Percentiles rank a stretch among this genome's conserved stretches.
phyloP scores from a whole-genome alignment of 306 rosid genomes.

The Astragalus glycyphyllos region DNA sequence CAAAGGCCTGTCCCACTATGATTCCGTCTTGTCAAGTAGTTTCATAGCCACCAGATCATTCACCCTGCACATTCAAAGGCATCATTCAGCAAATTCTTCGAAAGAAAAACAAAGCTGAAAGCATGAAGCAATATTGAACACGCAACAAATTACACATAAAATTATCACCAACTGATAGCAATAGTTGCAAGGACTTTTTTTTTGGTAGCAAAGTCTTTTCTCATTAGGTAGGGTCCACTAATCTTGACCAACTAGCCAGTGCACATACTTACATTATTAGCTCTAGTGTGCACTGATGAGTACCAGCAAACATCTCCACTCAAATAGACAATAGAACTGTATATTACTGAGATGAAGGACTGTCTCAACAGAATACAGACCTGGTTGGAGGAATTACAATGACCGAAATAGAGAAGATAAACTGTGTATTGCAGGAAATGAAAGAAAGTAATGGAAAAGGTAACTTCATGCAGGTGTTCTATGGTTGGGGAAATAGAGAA shows the following conservation, averaged over 20 bases:
- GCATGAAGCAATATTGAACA: neutral
- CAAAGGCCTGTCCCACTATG: constrained; percentile 93
- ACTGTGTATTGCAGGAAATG: too few species aligned
- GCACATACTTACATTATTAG: constrained; percentile 49
- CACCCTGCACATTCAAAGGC: constrained; percentile 62
- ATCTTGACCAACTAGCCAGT: neutral
- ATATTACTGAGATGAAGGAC: too few species aligned
- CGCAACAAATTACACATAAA: neutral
- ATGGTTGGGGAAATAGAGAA: too few species aligned
- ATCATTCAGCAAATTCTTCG: neutral
- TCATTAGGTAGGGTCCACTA: too few species aligned
- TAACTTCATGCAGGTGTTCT: too few species aligned
- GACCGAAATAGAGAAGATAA: too few species aligned
- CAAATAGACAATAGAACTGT: too few species aligned
- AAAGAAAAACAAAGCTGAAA: neutral
- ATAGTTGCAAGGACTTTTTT: neutral
- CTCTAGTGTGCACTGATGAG: constrained; percentile 95
- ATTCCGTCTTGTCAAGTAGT: constrained; percentile 94
- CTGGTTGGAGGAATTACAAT: too few species aligned
- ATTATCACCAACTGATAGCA: neutral
- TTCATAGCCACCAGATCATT: constrained; percentile 90
- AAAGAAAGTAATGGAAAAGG: too few species aligned
- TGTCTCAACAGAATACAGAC: too few species aligned
- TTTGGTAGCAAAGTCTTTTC: too few species aligned
- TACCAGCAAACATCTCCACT: too few species aligned